These are phyloP conservation scores for Trichophyton verrucosum DNA, from an alignment of 2,329 filamentous ascomycete species.

Conservation along the genomic window DNA sequence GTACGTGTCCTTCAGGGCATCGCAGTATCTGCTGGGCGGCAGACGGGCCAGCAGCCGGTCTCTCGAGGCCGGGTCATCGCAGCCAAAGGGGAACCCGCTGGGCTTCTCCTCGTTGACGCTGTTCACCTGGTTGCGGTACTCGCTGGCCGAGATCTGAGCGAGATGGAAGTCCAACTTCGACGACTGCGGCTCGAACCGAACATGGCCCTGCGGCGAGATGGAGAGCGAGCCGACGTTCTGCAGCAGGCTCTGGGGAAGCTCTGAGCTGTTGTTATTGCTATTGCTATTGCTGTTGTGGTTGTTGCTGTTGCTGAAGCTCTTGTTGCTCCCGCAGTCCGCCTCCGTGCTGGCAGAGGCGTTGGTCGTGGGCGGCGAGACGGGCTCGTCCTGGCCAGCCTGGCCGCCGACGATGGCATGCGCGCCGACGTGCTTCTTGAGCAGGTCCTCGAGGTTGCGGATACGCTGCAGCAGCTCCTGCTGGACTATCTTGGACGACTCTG, in stretches of 20 bases:
- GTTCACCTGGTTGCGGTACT: slow-evolving; percentile 19
- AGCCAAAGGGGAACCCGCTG: slow-evolving; percentile 23
- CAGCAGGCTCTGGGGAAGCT: slow-evolving; percentile 10
- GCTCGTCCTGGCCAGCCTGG: slow-evolving; percentile 14
- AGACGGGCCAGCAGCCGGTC: slow-evolving; percentile 23
- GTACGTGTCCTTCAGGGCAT: slow-evolving; percentile 26
- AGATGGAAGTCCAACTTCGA: slow-evolving; percentile 24
- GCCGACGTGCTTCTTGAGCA: slow-evolving; percentile 24
- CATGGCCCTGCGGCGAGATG: slow-evolving; percentile 25
- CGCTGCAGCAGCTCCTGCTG: slow-evolving; percentile 25
- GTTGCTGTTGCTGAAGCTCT: not conserved
- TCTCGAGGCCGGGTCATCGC: slow-evolving; percentile 17
- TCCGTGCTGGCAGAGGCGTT: slow-evolving; percentile 20
- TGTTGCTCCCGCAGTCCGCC: slow-evolving; percentile 10
- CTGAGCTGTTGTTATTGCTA: not conserved
- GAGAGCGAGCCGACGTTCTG: slow-evolving; percentile 22
- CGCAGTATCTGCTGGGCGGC: slow-evolving; percentile 26
- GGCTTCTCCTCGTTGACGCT: slow-evolving; percentile 23
- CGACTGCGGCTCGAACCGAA: slow-evolving; percentile 25
- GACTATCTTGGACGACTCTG: slow-evolving; percentile 15
- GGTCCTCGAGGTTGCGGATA: slow-evolving; percentile 25
- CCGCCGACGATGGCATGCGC: slow-evolving; percentile 13
- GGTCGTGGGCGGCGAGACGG: slow-evolving; percentile 19
- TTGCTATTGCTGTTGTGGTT: not conserved
- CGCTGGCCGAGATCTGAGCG: slow-evolving; percentile 17